phyloP scores from a whole-genome alignment of 2,329 filamentous ascomycete genomes.

The Aspergillus versicolor region DNA sequence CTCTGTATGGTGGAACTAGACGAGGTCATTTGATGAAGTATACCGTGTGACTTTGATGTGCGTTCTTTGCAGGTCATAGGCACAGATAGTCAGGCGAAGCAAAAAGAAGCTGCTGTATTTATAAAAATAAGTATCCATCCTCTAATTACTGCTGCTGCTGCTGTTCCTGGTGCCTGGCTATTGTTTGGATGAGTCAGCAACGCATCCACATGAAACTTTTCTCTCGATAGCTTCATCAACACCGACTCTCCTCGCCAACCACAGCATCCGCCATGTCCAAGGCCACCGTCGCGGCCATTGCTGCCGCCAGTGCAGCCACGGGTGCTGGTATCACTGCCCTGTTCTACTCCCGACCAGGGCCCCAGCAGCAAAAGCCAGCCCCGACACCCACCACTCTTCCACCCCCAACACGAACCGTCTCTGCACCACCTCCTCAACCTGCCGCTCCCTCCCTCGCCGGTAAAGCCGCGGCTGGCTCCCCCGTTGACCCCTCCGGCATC shows the following conservation, averaged over 20 bases:
- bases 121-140: too few relatives aligned
- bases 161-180: too few relatives aligned
- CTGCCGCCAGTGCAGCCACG: slow-evolving; percentile 72
- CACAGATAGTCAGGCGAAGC: too few relatives aligned
- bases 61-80: too few relatives aligned
- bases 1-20: too few relatives aligned
- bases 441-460: slow-evolving; percentile 31
- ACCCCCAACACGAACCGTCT: slow-evolving; percentile 37
- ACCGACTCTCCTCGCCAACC: background rate
- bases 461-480: slow-evolving; percentile 33
- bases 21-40: too few relatives aligned
- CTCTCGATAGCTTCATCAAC: too few relatives aligned
- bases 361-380: slow-evolving; percentile 23
- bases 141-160: too few relatives aligned
- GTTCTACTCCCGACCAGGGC: slow-evolving; percentile 54
- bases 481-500: slow-evolving; percentile 72
- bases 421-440: slow-evolving; percentile 30
- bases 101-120: too few relatives aligned
- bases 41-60: too few relatives aligned
- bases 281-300: slow-evolving; percentile 71
- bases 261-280: slow-evolving; percentile 67
- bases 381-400: slow-evolving; percentile 31
- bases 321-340: slow-evolving; percentile 72
- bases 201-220: too few relatives aligned
- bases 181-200: too few relatives aligned